A percentile compares a stretch with the other conserved stretches of the same genome.
phyloP scores from a whole-genome alignment of 2,329 filamentous ascomycete species.

The Zasmidium angulare region DNA sequence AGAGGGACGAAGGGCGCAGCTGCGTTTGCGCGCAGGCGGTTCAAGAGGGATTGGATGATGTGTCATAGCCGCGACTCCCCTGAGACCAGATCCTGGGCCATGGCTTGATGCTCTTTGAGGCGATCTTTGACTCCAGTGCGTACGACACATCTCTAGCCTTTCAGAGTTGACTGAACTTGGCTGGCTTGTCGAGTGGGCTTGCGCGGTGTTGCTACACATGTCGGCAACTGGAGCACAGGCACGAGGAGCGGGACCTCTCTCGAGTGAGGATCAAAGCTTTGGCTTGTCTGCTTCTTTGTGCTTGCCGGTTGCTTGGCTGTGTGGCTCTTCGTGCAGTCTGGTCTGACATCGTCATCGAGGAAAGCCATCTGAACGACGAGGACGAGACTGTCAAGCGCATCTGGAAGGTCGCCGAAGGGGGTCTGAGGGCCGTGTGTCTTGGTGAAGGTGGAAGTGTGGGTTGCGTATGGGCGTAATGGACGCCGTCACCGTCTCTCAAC shows the following conservation, averaged over 20 bases:
- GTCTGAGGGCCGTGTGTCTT: slow-evolving; percentile 3
- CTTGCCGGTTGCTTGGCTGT: slow-evolving; percentile 20
- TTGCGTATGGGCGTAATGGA: slow-evolving; percentile 12
- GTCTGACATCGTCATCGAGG: not conserved
- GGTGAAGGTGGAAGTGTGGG: slow-evolving; percentile 27
- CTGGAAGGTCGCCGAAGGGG: slow-evolving; percentile 3
- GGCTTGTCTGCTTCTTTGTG: slow-evolving; percentile 69
- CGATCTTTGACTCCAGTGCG: not conserved
- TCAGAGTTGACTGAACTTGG: not conserved
- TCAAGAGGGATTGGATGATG: not conserved
- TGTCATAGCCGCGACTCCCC: slow-evolving; percentile 2
- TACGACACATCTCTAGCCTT: slow-evolving; percentile 2
- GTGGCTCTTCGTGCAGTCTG: slow-evolving; percentile 8
- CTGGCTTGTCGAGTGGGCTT: not conserved
- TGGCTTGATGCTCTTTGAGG: not conserved
- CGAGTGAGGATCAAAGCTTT: slow-evolving; percentile 90
- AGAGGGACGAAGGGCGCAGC: slow-evolving; percentile 14
- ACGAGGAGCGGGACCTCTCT: slow-evolving; percentile 72
- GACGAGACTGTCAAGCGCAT: slow-evolving; percentile 8
- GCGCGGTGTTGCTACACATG: not conserved
- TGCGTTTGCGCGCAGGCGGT: not conserved
- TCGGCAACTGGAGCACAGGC: slow-evolving; percentile 12
- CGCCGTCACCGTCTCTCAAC: slow-evolving; percentile 20
- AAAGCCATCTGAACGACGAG: slow-evolving; percentile 2
- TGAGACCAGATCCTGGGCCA: slow-evolving; percentile 16